A percentile compares a stretch with the other conserved stretches of the same genome.
Conservation (phyloP, 768 basidiomycete species). For the Mycena indigotica region DNA sequence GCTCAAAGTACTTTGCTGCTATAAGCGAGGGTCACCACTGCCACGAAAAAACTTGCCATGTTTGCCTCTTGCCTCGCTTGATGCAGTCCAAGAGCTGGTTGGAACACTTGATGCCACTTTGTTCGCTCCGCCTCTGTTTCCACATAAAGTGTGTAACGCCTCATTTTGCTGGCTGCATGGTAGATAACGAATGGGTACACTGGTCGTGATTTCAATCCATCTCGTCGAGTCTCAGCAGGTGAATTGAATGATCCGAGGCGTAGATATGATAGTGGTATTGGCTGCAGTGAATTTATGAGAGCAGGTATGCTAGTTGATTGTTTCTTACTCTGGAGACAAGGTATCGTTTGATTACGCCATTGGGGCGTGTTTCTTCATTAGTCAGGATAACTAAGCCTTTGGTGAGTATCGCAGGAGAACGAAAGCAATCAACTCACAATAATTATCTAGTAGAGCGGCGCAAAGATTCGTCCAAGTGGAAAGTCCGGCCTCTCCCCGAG, state of each 20-base stretch:
- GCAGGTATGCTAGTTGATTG: not conserved
- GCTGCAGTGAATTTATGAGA: no score
- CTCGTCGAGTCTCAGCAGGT: slow-evolving; percentile 64
- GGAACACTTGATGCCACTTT: slow-evolving; percentile 64
- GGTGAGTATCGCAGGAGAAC: slow-evolving; percentile 3
- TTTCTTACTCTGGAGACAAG: slow-evolving; percentile 67
- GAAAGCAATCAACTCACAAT: slow-evolving; percentile 47
- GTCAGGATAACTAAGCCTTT: slow-evolving; percentile 65
- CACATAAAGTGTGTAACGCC: slow-evolving; percentile 76
- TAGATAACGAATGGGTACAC: slow-evolving; percentile 80
- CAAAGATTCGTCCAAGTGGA: slow-evolving; percentile 72
- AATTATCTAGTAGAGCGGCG: slow-evolving; percentile 75
- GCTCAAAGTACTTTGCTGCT: slow-evolving; percentile 62
- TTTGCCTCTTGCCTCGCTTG: slow-evolving; percentile 69
- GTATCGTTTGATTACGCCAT: slow-evolving; percentile 49
- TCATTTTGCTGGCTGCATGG: slow-evolving; percentile 60
- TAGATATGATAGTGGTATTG: slow-evolving; percentile 79
- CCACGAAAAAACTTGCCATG: slow-evolving; percentile 51
- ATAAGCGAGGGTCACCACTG: not conserved
- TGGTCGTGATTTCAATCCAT: slow-evolving; percentile 56
- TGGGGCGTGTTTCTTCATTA: slow-evolving; percentile 57
- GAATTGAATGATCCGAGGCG: slow-evolving; percentile 65
- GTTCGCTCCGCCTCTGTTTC: slow-evolving; percentile 55
- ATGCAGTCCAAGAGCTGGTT: slow-evolving; percentile 65
- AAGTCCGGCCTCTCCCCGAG: slow-evolving; percentile 65